Percentiles rank a stretch among this genome's conserved stretches.
Conservation (phyloP, 2,329 filamentous ascomycete genomes). For the Polychaeton citri region DNA sequence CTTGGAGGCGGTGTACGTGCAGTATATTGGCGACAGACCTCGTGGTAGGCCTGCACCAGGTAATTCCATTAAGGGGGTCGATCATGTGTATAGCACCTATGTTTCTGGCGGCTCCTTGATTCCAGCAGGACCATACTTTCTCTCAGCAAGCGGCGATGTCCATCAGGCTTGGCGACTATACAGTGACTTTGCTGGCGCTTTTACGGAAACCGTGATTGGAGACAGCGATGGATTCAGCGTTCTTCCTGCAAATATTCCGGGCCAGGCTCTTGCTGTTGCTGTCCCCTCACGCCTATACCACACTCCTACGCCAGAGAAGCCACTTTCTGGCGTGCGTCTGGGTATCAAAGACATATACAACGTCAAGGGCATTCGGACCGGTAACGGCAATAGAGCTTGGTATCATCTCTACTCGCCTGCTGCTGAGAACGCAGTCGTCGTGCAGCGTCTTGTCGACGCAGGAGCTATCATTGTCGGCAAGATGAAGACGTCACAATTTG, state of each 20-base stretch:
- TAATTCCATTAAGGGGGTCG: constrained; percentile 6
- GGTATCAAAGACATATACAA: constrained; percentile 52
- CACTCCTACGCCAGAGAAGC: constrained; percentile 38
- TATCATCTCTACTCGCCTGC: constrained; percentile 37
- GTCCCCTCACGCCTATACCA: constrained; percentile 51
- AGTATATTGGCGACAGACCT: constrained; percentile 7
- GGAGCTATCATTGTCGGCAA: constrained; percentile 41
- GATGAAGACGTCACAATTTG: constrained; percentile 33
- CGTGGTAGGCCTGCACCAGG: constrained; percentile 1
- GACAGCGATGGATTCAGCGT: constrained; percentile 28
- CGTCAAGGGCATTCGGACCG: constrained; percentile 42
- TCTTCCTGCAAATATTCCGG: constrained; percentile 29
- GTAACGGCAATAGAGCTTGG: constrained; percentile 46
- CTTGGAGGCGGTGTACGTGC: constrained; percentile 19
- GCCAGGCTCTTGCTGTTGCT: constrained; percentile 32
- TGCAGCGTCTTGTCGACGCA: constrained; percentile 44
- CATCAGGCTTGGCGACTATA: constrained; percentile 38
- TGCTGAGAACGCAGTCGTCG: constrained; percentile 34
- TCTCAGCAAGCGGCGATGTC: constrained; percentile 31
- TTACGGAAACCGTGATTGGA: constrained; percentile 33
- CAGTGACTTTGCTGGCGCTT: constrained; percentile 36
- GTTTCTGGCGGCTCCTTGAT: constrained; percentile 15
- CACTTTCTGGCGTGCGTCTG: constrained; percentile 46
- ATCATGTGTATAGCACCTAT: constrained; percentile 7
- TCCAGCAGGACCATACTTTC: constrained; percentile 37